Conservation (phyloP, 2,329 filamentous ascomycete genomes). For the Beauveria rudraprayagi region DNA sequence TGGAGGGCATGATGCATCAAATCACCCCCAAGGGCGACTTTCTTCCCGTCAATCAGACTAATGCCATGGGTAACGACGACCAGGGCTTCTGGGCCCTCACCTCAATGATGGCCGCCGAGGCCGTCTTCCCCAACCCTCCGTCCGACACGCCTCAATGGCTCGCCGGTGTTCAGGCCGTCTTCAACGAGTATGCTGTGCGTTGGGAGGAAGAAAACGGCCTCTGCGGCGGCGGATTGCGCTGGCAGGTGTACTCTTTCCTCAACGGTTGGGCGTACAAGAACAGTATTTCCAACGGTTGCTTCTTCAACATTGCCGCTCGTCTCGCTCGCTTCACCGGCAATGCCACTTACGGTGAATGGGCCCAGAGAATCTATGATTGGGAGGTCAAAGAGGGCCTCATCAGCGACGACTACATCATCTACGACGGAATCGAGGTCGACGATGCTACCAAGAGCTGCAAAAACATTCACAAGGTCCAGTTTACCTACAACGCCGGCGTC, state of each 20-base stretch:
- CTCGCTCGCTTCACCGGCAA: conserved; percentile 74
- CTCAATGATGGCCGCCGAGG: conserved; percentile 63
- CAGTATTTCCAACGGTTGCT: conserved; percentile 60
- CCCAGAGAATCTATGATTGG: conserved; percentile 63
- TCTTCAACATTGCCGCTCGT: conserved; percentile 62
- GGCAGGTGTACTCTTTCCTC: conserved; percentile 80
- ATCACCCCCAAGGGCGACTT: conserved; percentile 45
- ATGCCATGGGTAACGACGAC: conserved; percentile 54
- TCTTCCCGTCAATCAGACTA: conserved; percentile 51
- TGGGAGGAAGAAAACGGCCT: conserved; percentile 49
- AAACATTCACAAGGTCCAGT: conserved; percentile 50
- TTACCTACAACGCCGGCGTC: conserved; percentile 63
- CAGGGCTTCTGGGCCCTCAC: conserved; percentile 70
- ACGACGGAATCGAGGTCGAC: conserved; percentile 36
- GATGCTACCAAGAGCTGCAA: conserved; percentile 36
- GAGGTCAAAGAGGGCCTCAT: conserved; percentile 48
- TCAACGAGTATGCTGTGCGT: conserved; percentile 65
- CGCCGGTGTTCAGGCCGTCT: conserved; percentile 69
- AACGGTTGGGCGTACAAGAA: conserved; percentile 63
- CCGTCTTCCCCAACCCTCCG: conserved; percentile 58
- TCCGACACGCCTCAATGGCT: conserved; percentile 59
- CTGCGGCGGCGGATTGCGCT: conserved; percentile 70
- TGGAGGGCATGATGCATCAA: conserved; percentile 49
- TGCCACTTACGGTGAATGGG: conserved; percentile 69
- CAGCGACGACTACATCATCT: conserved; percentile 44